Evolutionary conservation across 148 eudicot genomes (phyloP).

Genomic region (Vaccinium vitisidaea): DNA sequence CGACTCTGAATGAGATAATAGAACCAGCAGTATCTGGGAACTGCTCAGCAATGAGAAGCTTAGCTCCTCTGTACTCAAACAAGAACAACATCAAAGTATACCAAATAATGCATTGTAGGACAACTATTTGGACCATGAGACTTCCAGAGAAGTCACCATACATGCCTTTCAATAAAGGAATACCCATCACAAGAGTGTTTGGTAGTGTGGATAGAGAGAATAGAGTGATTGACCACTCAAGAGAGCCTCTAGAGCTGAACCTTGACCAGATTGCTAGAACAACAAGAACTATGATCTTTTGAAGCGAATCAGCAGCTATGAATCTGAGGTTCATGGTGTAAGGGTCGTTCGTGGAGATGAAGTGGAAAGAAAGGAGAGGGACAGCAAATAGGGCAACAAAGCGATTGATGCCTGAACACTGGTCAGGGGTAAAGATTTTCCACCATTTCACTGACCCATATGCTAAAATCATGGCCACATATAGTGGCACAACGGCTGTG

Average conservation of each 20-base stretch:
- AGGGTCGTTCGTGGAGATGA: conserved; percentile 78
- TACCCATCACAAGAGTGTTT: conserved; percentile 95
- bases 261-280: conserved; percentile 53
- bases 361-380: conserved; percentile 85
- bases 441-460: conserved; percentile 96
- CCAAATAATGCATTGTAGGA: conserved; percentile 89
- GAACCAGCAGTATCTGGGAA: conserved; percentile 86
- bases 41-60: conserved; percentile 77
- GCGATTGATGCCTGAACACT: conserved; percentile 88
- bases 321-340: conserved; percentile 76
- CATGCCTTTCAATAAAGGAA: conserved; percentile 89
- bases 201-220: conserved; percentile 90
- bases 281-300: conserved; percentile 59
- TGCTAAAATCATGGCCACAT: conserved; percentile 90
- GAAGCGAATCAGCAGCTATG: conserved; percentile 86
- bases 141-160: conserved; percentile 82
- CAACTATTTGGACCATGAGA: conserved; percentile 92
- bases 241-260: conserved; percentile 52
- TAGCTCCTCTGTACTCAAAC: conserved; percentile 86
- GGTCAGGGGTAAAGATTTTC: conserved; percentile 90
- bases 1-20: conserved; percentile 84
- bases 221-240: conserved; percentile 85
- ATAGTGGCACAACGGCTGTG: conserved; percentile 90
- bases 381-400: conserved; percentile 90
- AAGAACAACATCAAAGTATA: conserved; percentile 89